Evolutionary conservation across 129 eudicot species (phyloP).

Genomic region (Centella asiatica): DNA sequence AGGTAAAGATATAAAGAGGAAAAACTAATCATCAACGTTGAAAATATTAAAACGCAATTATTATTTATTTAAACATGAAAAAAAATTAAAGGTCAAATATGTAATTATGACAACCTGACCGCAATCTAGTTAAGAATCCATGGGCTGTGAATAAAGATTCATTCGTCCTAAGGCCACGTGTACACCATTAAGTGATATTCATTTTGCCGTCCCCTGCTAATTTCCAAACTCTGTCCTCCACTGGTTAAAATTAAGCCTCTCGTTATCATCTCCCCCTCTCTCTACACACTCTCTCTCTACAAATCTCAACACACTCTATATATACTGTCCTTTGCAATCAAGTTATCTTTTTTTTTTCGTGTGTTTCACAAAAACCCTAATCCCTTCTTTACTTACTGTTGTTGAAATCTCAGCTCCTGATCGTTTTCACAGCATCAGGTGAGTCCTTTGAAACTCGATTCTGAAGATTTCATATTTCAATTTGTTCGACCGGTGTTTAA

Average conservation of each 20-base stretch:
- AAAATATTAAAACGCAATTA: no score
- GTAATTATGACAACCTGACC: no score
- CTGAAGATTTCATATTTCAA: neutral
- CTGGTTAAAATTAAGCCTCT: conserved; percentile 11
- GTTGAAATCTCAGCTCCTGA: conserved; percentile 6
- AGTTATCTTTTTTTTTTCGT: conserved; percentile 26
- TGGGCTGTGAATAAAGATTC: no score
- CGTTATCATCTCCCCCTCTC: conserved; percentile 17
- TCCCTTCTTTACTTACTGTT: conserved; percentile 21
- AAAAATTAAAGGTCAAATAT: no score
- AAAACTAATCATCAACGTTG: no score
- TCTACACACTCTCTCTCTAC: conserved; percentile 16
- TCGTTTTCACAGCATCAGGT: conserved; percentile 14
- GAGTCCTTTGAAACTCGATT: conserved; percentile 8
- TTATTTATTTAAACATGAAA: no score
- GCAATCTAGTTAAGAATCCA: no score
- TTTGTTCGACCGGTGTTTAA: conserved; percentile 3
- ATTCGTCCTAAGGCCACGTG: conserved; percentile 6
- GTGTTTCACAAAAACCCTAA: conserved; percentile 54
- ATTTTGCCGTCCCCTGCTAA: neutral
- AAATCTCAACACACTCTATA: neutral
- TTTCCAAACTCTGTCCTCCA: neutral
- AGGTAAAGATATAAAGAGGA: no score
- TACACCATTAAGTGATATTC: no score
- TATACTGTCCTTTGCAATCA: conserved; percentile 24